Evolutionary conservation across 75 land plant genomes (phyloP).

Genomic region (Sequoia sempervirens): DNA sequence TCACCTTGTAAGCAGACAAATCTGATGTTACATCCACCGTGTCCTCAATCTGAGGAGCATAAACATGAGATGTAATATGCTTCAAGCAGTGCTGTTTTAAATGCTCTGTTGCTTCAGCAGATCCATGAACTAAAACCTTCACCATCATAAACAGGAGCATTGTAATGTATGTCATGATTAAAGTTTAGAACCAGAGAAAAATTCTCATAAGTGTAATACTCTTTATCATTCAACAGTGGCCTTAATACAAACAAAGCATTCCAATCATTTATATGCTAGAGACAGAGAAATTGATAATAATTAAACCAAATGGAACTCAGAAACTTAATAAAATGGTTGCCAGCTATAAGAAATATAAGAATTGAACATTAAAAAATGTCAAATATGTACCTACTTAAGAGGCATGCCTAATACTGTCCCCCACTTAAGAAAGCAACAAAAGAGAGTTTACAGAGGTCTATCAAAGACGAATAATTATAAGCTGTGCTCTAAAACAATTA

Average conservation of each 20-base stretch:
- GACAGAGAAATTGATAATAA: not conserved
- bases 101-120: conserved; percentile 99
- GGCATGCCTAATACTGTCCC: not conserved
- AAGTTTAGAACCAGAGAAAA: not conserved
- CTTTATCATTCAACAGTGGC: not conserved
- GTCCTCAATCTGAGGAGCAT: conserved; percentile 89
- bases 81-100: conserved; percentile 86
- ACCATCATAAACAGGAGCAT: conserved; percentile 9
- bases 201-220: not conserved
- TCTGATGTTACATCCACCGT: conserved; percentile 93
- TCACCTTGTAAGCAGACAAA: conserved; percentile 94
- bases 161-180: not conserved
- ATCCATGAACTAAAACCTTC: conserved; percentile 94
- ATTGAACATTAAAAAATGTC: not conserved
- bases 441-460: not conserved
- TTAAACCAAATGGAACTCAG: not conserved
- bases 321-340: not conserved
- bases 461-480: no score
- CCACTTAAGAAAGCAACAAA: not conserved
- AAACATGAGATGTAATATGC: conserved; percentile 83
- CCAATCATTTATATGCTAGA: not conserved
- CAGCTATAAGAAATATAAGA: not conserved
- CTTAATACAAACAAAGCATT: not conserved
- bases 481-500: not conserved
- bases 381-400: not conserved